Base-by-base conservation (phyloP, 2,329 filamentous ascomycete genomes). In the Nothomitra cinnamomea region DNA sequence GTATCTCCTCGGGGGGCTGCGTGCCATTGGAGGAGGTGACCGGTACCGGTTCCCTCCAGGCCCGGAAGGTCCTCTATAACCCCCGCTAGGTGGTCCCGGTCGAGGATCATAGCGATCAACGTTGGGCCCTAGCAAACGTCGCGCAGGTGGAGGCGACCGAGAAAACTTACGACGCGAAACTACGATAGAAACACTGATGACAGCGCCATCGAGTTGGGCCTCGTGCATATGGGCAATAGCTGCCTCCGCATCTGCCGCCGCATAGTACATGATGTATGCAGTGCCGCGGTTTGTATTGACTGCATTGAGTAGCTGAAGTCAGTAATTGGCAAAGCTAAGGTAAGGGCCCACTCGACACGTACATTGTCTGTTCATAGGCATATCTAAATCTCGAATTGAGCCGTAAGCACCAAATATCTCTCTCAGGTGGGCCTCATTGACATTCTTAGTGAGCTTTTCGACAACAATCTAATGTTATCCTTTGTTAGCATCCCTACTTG, bases 181-280 rank as follows among this genome's bases (percentile, higher is more conserved):
- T 24, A 95, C 87, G 59, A 95, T 92, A 45, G 86, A 92, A 50
- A 95, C 89, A 62, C 83, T 84, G 62, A 95, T 82, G 40, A 80
- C 74, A 21, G 82, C 79, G 52, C 88, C 88, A 66, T 95, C 89
- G 25, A 95, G 71, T 63, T 94, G 86, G n/a, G 86, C 87, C 70
- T 98, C 92, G 67, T 98, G 92, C 92, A 98, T 96, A 65, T 94
- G 86, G 17, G 89, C 80, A 60, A 95, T 94, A 25, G 92, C 92
- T 13, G 80, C 75, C 68, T 95, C 87, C 22, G 92, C 90, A 58
- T 90, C 84, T 51, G 78, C 73, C 58, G 88, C 79, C 59, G 83
- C 75, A 53, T 80, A 73, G 68, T 84, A 98, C 42, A 95, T 75
- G 58, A 96, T 88, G 66, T 95, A 96, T 32, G 90, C 92, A 25